Evolutionary conservation across 148 eudicot genomes (phyloP), one percentile per base, ranked within the genome.

Genomic region (Vaccinium vitisidaea): DNA sequence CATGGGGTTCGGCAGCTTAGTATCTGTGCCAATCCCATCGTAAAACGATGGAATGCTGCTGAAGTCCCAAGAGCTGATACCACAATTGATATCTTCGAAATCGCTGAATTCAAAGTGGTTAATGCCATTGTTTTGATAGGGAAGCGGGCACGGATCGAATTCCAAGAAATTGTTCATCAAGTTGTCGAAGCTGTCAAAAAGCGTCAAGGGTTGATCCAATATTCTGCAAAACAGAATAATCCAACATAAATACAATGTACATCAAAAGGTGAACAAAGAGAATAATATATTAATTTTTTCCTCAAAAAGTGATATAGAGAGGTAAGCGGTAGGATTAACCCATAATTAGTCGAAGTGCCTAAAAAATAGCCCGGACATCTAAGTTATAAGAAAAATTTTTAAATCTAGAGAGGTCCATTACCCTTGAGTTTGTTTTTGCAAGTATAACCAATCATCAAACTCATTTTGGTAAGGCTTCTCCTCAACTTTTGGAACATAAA

Each of bases 401-500:
- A 32, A 32, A 82, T 16, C 10, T 53, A 79, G 8, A 4, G 8
- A 25, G 0, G 79, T 19, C 4, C 5, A 79, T 77, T 80, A 89
- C 89, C 89, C 88, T 32, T 80, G 84, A 3, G 65, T n/a, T 69
- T 78, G 90, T 18, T 87, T 77, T 53, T 89, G 86, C 16, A 81
- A 19, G 83, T 61, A 59, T 0, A 86, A 43, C 88, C 69, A 83
- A 14, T 83, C 84, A 14, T 83, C 84, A 59, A 77, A 69, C 52
- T 83, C 81, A 52, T 61, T 84, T 48, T 84, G 75, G 11, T 56
- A 69, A 27, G 39, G 7, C 74, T 25, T 69, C 13, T 69, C 15
- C 49, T 90, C 93, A 83, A 86, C 43, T 85, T 85, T 84, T 75
- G 85, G 81, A 77, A 83, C 19, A 58, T 54, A 69, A 83, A 86